Percentiles rank a stretch among this genome's conserved stretches.
phyloP scores from a whole-genome alignment of 2,329 filamentous ascomycete genomes.

The Phyllosticta paracitricarpa region DNA sequence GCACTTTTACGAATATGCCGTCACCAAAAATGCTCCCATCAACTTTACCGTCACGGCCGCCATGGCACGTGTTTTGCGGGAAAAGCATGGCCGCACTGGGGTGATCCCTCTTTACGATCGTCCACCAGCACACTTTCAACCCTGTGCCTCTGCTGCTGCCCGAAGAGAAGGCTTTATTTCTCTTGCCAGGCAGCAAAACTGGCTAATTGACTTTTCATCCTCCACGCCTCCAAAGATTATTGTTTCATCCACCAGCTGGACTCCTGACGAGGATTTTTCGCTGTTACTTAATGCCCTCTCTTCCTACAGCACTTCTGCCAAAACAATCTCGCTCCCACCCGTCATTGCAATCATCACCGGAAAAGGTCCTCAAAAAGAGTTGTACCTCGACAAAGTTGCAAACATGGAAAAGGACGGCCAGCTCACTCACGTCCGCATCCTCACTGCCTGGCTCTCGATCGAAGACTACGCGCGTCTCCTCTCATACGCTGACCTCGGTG shows the following conservation, averaged over 20 bases:
- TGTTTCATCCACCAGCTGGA: conserved; percentile 95
- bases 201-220: conserved; percentile 46
- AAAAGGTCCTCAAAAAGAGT: conserved; percentile 73
- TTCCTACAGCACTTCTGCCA: conserved; percentile 52
- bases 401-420: conserved; percentile 51
- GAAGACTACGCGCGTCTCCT: conserved; percentile 78
- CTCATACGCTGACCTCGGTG: conserved; percentile 75
- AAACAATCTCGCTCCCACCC: conserved; percentile 44
- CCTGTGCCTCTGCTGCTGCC: conserved; percentile 41
- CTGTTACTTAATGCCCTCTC: conserved; percentile 76
- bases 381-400: conserved; percentile 60
- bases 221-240: conserved; percentile 52
- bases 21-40: conserved; percentile 58
- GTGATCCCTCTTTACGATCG: conserved; percentile 60
- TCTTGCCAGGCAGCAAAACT: conserved; percentile 48
- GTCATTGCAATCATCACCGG: conserved; percentile 90
- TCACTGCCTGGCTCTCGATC: conserved; percentile 76
- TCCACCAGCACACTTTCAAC: conserved; percentile 72
- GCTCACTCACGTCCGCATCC: conserved; percentile 60
- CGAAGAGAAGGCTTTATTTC: conserved; percentile 24
- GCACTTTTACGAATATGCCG: conserved; percentile 63
- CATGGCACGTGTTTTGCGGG: conserved; percentile 66
- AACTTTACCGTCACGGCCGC: conserved; percentile 85
- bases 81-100: conserved; percentile 20
- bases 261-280: conserved; percentile 88